These are phyloP conservation scores for Arctium minus DNA, from an alignment of 129 eudicot genomes.

Conservation along the genomic window DNA sequence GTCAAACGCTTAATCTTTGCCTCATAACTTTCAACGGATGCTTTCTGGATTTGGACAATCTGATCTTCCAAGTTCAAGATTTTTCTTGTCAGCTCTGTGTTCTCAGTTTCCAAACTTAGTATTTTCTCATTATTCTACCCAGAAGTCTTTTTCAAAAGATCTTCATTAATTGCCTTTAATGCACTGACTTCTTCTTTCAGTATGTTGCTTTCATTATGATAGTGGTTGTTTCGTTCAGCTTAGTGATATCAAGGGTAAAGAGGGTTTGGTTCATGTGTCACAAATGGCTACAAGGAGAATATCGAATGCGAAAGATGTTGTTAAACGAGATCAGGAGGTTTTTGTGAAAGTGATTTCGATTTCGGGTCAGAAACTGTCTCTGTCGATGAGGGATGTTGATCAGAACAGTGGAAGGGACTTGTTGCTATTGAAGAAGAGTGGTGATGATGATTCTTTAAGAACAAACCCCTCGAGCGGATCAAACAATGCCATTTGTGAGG, in stretches of 20 bases:
- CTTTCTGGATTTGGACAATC: too few species aligned
- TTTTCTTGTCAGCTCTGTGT: too few species aligned
- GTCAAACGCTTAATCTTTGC: too few species aligned
- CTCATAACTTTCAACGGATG: too few species aligned
- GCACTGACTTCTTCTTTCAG: too few species aligned
- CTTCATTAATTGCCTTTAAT: too few species aligned
- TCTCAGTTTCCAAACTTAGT: too few species aligned
- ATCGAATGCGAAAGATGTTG: conserved; percentile 62
- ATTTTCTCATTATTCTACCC: too few species aligned
- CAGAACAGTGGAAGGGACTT: conserved; percentile 76
- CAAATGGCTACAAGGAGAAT: conserved; percentile 76
- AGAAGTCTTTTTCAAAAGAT: too few species aligned
- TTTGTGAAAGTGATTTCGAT: conserved; percentile 72
- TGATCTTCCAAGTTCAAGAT: too few species aligned
- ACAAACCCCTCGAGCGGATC: conserved; percentile 38
- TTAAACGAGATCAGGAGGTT: conserved; percentile 82
- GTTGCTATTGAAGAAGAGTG: conserved; percentile 67
- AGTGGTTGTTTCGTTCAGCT: conserved; percentile 82
- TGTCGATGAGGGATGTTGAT: conserved; percentile 94
- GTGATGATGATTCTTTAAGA: conserved; percentile 29
- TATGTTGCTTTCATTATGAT: conserved; percentile 8
- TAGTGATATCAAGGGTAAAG: conserved; percentile 61
- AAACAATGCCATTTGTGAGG: conserved; percentile 47
- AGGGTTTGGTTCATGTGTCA: conserved; percentile 78
- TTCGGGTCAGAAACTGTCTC: conserved; percentile 63